Conservation (phyloP, 768 basidiomycete genomes). For the Gymnopilus junonius region DNA sequence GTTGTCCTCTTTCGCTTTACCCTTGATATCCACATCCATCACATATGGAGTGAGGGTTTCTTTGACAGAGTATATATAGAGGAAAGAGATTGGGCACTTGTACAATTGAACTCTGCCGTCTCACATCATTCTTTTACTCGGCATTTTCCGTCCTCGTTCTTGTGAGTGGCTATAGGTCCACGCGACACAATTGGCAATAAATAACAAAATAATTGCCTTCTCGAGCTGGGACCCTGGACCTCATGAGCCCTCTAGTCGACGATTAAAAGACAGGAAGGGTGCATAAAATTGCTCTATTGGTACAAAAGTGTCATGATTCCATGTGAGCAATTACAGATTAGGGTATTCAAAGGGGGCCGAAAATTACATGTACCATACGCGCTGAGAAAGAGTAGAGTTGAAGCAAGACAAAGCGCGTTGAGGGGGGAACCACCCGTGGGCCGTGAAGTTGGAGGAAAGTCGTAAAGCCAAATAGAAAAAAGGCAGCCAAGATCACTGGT, state of each 20-base stretch:
- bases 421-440: not conserved
- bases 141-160: not conserved
- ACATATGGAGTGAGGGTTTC: not conserved
- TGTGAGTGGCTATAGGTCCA: not conserved
- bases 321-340: not conserved
- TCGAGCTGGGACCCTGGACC: too few species aligned
- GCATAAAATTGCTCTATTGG: not conserved
- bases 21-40: not conserved
- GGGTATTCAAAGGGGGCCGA: constrained; percentile 1
- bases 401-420: not conserved
- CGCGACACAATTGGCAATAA: not conserved
- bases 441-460: not conserved
- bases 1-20: constrained; percentile 1
- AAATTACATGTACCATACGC: not conserved
- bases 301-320: constrained; percentile 1
- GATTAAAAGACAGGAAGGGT: not conserved
- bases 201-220: not conserved
- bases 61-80: not conserved
- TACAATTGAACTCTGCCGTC: not conserved
- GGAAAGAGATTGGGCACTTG: not conserved
- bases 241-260: too few species aligned
- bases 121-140: not conserved
- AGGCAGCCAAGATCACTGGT: not conserved
- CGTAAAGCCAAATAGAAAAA: not conserved
- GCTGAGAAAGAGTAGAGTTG: not conserved